These are phyloP conservation scores for Delonix regia DNA, from an alignment of 306 rosid species.

Conservation along the genomic window DNA sequence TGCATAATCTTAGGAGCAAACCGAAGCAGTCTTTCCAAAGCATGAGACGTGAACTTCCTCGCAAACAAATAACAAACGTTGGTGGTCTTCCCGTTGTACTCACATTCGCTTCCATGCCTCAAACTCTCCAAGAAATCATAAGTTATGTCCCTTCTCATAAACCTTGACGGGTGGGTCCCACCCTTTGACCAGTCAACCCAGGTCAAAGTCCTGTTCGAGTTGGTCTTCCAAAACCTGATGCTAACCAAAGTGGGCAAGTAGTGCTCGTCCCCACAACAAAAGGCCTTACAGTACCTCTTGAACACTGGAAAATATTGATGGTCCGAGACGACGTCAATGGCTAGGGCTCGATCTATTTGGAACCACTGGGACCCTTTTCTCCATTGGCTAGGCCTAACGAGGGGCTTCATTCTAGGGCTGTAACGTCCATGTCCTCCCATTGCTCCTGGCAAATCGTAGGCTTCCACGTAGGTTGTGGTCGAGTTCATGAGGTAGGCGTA, in stretches of 20 bases:
- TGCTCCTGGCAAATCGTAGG: conserved; percentile 46
- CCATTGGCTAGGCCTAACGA: conserved; percentile 59
- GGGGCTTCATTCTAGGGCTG: conserved; percentile 55
- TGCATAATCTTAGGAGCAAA: conserved; percentile 83
- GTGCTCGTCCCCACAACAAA: conserved; percentile 81
- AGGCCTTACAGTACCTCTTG: conserved; percentile 42
- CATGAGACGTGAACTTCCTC: conserved; percentile 67
- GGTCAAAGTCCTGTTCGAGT: conserved; percentile 78
- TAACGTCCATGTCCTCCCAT: conserved; percentile 86
- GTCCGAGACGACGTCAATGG: conserved; percentile 61
- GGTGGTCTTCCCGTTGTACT: conserved; percentile 61
- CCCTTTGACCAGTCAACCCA: conserved; percentile 90
- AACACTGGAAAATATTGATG: conserved; percentile 50
- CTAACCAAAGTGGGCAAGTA: conserved; percentile 74
- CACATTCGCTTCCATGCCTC: conserved; percentile 61
- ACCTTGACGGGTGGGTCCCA: conserved; percentile 75
- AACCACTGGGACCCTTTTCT: conserved; percentile 96
- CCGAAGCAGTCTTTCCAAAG: conserved; percentile 66
- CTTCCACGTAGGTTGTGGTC: conserved; percentile 54
- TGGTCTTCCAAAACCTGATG: conserved; percentile 49
- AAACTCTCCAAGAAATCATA: conserved; percentile 50
- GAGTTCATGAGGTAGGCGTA: conserved; percentile 66
- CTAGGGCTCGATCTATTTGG: conserved; percentile 62
- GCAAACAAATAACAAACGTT: conserved; percentile 79
- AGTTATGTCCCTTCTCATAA: conserved; percentile 49